Conservation (phyloP, 805 yeast genomes). For the Metschnikowia hibisci region DNA sequence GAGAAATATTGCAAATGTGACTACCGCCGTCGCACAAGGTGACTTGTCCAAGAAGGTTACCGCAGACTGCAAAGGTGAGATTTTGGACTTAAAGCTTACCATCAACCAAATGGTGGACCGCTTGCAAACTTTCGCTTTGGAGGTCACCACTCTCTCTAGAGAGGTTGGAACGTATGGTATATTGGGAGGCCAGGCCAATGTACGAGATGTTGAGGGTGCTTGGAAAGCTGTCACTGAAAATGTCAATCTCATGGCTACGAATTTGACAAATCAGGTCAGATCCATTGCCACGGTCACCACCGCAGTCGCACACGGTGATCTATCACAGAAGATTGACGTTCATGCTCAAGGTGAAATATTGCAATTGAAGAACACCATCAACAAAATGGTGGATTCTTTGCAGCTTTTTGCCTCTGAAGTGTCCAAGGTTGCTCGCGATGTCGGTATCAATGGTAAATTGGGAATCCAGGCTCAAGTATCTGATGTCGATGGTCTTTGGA, state of each 20-base stretch:
- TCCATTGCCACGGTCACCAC: constrained; percentile 88
- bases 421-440: constrained; percentile 85
- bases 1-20: constrained; percentile 80
- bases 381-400: constrained; percentile 88
- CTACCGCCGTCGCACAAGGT: constrained; percentile 84
- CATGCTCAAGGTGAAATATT: constrained; percentile 89
- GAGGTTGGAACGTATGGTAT: constrained; percentile 48
- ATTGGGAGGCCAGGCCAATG: constrained; percentile 49
- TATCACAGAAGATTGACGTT: constrained; percentile 79
- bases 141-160: constrained; percentile 44
- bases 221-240: constrained; percentile 49
- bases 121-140: constrained; percentile 44
- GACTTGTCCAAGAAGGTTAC: constrained; percentile 78
- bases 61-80: constrained; percentile 67
- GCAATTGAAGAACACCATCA: constrained; percentile 80
- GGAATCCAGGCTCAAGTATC: constrained; percentile 90
- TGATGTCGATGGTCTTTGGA: constrained; percentile 91
- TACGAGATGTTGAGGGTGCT: constrained; percentile 49
- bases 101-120: constrained; percentile 51
- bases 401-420: constrained; percentile 87
- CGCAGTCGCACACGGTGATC: constrained; percentile 87
- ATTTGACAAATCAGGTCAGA: constrained; percentile 71
- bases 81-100: constrained; percentile 43
- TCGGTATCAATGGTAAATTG: constrained; percentile 87
- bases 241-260: constrained; percentile 46